Base-by-base conservation (phyloP, 371 early-diverging fungal species). In the Parasitella parasitica region DNA sequence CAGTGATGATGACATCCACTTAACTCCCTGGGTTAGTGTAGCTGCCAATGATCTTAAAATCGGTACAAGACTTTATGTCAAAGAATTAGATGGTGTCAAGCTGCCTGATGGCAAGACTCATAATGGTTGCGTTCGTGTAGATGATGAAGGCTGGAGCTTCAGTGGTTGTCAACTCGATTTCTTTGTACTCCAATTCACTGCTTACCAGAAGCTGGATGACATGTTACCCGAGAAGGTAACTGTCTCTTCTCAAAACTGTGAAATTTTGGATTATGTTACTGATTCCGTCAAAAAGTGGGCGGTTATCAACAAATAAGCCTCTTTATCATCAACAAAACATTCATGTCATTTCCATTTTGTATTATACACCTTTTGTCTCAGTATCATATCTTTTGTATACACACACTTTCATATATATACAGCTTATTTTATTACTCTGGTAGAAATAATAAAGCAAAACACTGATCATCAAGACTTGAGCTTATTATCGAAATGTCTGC, bases 81-180 rank as follows among this genome's bases (percentile, higher is more conserved):
- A 78, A 27, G 52, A 62, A 16, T 57, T 81, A 8, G 70, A 70
- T 35, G 82, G 82, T 32, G 77, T 79, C 70, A 61, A 63, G 8
- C 52, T 82, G 27, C 82, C 82, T 50, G 71, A 71, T 57, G 75
- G 63, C 46, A 71, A 76, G 59, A 65, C 57, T 16, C 82, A 82
- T 57, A 82, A 82, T 55, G 82, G 82, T 41, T 82, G 82, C 69
- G 67, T 82, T 18, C 66, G 75, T 28, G 82, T 79, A 13, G 79
- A 78, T 56, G 82, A 82, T 61, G 72, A 82, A 65, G 73, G 76
- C 64, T 82, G 82, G 82, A 77, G 77, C 51, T 82, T 82, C 63
- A 43, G 53, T n/a, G 70, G 73, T 26, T 66, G 73, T 43, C 82
- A 82, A 54, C 67, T 82, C 48, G 82, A 82, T 58, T 77, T 77